These are phyloP conservation scores for Diaporthe australafricana DNA, from an alignment of 2,329 filamentous ascomycete species.

Conservation along the genomic window DNA sequence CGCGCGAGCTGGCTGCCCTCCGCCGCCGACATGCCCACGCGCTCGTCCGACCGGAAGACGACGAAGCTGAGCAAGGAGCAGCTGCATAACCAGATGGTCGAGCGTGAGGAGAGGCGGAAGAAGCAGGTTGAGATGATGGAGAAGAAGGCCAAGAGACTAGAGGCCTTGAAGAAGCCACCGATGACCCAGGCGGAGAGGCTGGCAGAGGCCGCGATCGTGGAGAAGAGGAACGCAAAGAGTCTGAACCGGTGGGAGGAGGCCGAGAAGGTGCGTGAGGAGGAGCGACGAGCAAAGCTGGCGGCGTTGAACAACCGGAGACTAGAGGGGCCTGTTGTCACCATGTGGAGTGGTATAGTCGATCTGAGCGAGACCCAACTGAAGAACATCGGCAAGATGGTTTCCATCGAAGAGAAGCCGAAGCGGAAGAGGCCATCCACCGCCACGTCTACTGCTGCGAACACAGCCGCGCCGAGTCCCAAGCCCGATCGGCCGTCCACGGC, in stretches of 20 bases:
- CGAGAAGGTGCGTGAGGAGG: slow-evolving; percentile 88
- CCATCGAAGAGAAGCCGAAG: slow-evolving; percentile 68
- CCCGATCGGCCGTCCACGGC: slow-evolving; percentile 43
- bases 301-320: slow-evolving; percentile 89
- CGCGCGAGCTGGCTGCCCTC: slow-evolving; percentile 69
- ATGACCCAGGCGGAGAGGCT: slow-evolving; percentile 91
- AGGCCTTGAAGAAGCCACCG: slow-evolving; percentile 79
- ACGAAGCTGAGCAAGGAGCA: slow-evolving; percentile 71
- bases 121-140: slow-evolving; percentile 78
- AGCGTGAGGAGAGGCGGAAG: slow-evolving; percentile 76
- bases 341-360: slow-evolving; percentile 91
- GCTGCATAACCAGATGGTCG: slow-evolving; percentile 77
- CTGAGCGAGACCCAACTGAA: slow-evolving; percentile 82
- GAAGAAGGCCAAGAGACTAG: slow-evolving; percentile 75
- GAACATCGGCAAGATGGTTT: slow-evolving; percentile 74
- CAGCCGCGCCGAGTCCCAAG: slow-evolving; percentile 42
- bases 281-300: slow-evolving; percentile 84
- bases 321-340: slow-evolving; percentile 88
- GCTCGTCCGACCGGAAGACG: slow-evolving; percentile 68
- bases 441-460: slow-evolving; percentile 40
- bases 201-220: slow-evolving; percentile 83
- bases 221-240: slow-evolving; percentile 89
- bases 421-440: slow-evolving; percentile 61
- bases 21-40: slow-evolving; percentile 65
- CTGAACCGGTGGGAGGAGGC: slow-evolving; percentile 94